Conservation (phyloP, 2,329 filamentous ascomycete genomes). For the Fusarium tupiense region DNA sequence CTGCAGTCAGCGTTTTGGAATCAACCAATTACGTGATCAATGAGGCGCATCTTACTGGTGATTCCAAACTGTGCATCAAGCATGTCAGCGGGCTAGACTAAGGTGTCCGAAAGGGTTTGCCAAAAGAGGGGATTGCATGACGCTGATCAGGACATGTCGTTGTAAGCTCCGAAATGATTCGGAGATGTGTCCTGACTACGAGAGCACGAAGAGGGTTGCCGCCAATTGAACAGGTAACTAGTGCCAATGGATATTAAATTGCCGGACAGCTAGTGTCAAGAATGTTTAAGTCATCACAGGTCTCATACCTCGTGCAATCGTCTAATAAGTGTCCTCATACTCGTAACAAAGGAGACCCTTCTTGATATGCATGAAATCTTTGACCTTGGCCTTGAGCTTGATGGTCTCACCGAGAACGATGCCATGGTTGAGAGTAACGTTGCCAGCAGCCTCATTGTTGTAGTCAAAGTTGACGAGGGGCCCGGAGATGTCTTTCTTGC, state of each 20-base stretch:
- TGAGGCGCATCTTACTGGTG: neutral
- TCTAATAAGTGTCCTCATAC: conserved; percentile 16
- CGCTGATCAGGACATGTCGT: neutral
- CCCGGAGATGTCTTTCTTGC: conserved; percentile 20
- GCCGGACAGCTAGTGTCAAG: neutral
- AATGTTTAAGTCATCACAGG: neutral
- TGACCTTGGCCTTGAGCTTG: conserved; percentile 14
- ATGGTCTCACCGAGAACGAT: conserved; percentile 10
- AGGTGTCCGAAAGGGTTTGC: neutral
- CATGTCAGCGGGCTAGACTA: neutral
- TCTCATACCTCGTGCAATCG: rapidly evolving
- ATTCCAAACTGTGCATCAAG: neutral
- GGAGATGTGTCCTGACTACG: neutral
- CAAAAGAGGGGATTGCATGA: neutral
- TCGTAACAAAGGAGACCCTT: conserved; percentile 18
- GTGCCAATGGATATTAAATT: neutral
- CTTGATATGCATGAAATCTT: conserved; percentile 20
- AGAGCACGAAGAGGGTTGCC: neutral
- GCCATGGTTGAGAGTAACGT: conserved; percentile 1
- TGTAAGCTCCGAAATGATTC: neutral
- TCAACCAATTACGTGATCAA: neutral
- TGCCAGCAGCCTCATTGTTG: conserved; percentile 4
- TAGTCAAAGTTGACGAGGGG: conserved; percentile 28
- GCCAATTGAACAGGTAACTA: neutral
- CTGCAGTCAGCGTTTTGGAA: neutral